phyloP scores from a whole-genome alignment of 1,139 yeast species.

The Geotrichum siamense region DNA sequence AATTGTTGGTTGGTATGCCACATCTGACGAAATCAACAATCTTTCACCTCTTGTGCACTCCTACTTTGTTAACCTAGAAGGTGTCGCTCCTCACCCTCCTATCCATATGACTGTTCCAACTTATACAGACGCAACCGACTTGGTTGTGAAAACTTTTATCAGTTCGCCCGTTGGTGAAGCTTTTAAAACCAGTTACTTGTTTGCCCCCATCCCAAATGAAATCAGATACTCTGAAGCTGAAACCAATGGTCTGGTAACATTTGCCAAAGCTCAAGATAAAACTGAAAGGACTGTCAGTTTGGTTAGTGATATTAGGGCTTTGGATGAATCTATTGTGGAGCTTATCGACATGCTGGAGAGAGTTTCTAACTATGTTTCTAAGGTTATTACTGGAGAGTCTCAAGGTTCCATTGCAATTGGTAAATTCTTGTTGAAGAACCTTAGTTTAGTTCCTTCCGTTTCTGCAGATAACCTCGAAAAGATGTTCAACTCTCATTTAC shows the following conservation, averaged over 20 bases:
- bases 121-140: slow-evolving; percentile 37
- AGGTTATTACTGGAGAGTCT: slow-evolving; percentile 40
- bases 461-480: slow-evolving; percentile 52
- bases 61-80: slow-evolving; percentile 56
- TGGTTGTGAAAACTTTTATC: slow-evolving; percentile 58
- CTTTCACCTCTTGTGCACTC: slow-evolving; percentile 81
- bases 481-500: slow-evolving; percentile 65
- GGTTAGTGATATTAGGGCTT: slow-evolving; percentile 41
- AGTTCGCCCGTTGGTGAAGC: slow-evolving; percentile 66
- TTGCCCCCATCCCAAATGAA: slow-evolving; percentile 70
- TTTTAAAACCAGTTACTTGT: slow-evolving; percentile 54
- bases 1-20: slow-evolving; percentile 86
- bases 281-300: slow-evolving; percentile 35
- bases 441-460: slow-evolving; percentile 56
- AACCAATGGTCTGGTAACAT: slow-evolving; percentile 33
- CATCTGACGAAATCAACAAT: slow-evolving; percentile 57
- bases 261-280: slow-evolving; percentile 34
- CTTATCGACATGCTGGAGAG: slow-evolving; percentile 53
- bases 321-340: slow-evolving; percentile 50
- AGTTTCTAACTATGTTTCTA: slow-evolving; percentile 43
- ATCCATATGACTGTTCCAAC: slow-evolving; percentile 55
- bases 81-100: slow-evolving; percentile 71
- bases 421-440: slow-evolving; percentile 55
- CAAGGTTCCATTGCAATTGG: slow-evolving; percentile 52
- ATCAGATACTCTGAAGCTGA: slow-evolving; percentile 58